Conservation (phyloP, 148 eudicot genomes). For the Suaeda aralocaspica region DNA sequence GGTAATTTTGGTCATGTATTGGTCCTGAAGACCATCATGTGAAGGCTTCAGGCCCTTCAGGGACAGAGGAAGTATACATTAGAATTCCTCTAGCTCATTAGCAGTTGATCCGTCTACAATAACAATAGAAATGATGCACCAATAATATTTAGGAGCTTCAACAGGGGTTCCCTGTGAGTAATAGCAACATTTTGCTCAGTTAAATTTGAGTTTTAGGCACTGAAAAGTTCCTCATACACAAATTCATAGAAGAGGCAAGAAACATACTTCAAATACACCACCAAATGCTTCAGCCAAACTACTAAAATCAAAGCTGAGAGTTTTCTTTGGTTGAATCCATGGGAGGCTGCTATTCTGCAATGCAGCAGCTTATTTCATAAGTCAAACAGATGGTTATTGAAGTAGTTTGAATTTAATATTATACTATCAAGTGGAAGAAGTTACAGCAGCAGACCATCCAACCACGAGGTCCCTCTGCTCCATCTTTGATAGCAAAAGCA, state of each 20-base stretch:
- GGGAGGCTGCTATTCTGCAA: slow-evolving; percentile 97
- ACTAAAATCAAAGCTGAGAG: slow-evolving; percentile 57
- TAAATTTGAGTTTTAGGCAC: neutral
- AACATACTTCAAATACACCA: slow-evolving; percentile 51
- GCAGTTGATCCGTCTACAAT: neutral
- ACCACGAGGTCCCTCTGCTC: slow-evolving; percentile 95
- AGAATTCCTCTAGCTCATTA: neutral
- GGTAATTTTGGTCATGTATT: neutral
- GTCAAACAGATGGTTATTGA: slow-evolving; percentile 13
- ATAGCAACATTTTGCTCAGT: neutral
- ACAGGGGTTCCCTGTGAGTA: neutral
- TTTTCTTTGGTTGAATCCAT: slow-evolving; percentile 76
- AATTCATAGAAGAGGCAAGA: slow-evolving; percentile 9
- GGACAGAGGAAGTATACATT: neutral
- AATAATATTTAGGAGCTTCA: neutral
- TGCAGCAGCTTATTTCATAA: slow-evolving; percentile 14
- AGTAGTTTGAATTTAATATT: neutral
- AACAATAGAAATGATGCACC: neutral
- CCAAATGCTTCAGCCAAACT: slow-evolving; percentile 51
- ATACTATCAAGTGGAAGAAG: slow-evolving; percentile 12
- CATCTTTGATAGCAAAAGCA: slow-evolving; percentile 93
- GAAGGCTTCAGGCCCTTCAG: no score
- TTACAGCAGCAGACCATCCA: slow-evolving; percentile 62
- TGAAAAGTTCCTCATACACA: neutral
- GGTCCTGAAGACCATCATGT: neutral